Percentiles rank a stretch among this genome's conserved stretches.
These are phyloP conservation scores for Calonectria hawksworthii DNA, from an alignment of 2,329 filamentous ascomycete species.

Conservation along the genomic window DNA sequence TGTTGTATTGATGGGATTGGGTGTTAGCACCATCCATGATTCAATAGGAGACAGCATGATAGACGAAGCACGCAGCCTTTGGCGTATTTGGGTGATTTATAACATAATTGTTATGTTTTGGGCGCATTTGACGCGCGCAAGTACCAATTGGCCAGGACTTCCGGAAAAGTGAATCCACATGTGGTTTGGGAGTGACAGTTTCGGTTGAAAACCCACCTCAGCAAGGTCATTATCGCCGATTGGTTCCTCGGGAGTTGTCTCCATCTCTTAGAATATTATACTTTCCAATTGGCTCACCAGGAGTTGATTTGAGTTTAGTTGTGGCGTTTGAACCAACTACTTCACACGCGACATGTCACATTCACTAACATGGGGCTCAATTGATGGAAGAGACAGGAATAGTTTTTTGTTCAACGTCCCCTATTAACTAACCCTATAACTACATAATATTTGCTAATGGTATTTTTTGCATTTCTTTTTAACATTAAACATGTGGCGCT, in stretches of 20 bases:
- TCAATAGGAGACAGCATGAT: not conserved
- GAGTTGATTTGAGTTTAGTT: not conserved
- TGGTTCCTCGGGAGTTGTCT: not conserved
- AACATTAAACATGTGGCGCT: not conserved
- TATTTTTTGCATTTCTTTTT: not conserved
- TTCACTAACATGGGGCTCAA: not conserved
- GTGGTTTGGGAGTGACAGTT: not conserved
- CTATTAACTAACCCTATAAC: constrained; percentile 14
- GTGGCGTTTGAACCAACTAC: too few relatives aligned
- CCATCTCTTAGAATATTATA: not conserved
- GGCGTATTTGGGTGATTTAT: not conserved
- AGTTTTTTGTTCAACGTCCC: constrained; percentile 8
- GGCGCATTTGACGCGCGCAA: not conserved
- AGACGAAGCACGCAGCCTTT: not conserved
- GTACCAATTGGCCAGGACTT: not conserved
- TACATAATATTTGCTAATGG: constrained; percentile 13
- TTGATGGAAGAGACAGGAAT: constrained; percentile 3
- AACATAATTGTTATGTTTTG: not conserved
- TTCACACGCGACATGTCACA: not conserved
- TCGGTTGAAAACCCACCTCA: too few relatives aligned
- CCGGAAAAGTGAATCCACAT: not conserved
- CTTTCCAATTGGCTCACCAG: not conserved
- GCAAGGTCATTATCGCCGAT: not conserved
- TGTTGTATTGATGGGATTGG: not conserved
- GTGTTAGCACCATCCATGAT: not conserved